These are phyloP conservation scores for Dryas drummondii DNA, from an alignment of 306 rosid genomes.

Conservation along the genomic window DNA sequence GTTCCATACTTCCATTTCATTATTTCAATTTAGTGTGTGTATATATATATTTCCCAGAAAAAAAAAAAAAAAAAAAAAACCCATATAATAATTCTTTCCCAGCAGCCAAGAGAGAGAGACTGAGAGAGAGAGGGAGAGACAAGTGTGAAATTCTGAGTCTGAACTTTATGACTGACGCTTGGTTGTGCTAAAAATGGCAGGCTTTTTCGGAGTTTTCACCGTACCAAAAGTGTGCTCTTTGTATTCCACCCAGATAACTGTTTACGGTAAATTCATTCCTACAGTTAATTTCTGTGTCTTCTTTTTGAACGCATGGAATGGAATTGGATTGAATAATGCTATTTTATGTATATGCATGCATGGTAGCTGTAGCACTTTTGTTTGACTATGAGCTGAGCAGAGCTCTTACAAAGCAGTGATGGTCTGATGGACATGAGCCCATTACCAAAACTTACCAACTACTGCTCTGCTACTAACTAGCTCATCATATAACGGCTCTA, in stretches of 20 bases:
- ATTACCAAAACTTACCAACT: not conserved
- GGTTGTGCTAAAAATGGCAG: conserved; percentile 46
- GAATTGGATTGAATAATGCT: too few species aligned
- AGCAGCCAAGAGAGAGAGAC: conserved; percentile 2
- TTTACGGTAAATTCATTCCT: conserved; percentile 58
- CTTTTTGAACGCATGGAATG: conserved; percentile 5
- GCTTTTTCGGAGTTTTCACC: conserved; percentile 81
- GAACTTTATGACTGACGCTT: conserved; percentile 33
- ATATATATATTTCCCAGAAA: too few species aligned
- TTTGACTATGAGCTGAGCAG: not conserved
- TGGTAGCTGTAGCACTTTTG: not conserved
- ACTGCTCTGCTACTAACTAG: not conserved
- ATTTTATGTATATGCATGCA: too few species aligned
- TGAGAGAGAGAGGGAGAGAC: not conserved
- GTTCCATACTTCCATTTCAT: conserved; percentile 16
- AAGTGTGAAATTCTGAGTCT: conserved; percentile 16
- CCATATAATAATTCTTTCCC: not conserved
- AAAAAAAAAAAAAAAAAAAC: too few species aligned
- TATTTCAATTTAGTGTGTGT: not conserved
- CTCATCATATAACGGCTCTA: conserved; percentile 27
- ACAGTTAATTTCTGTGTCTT: not conserved
- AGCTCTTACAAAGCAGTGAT: too few species aligned
- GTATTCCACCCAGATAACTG: conserved; percentile 67
- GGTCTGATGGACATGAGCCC: too few species aligned
- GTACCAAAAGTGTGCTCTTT: conserved; percentile 74